These are phyloP conservation scores for Cercospora berteroae DNA, from an alignment of 2,329 filamentous ascomycete genomes.

Conservation along the genomic window DNA sequence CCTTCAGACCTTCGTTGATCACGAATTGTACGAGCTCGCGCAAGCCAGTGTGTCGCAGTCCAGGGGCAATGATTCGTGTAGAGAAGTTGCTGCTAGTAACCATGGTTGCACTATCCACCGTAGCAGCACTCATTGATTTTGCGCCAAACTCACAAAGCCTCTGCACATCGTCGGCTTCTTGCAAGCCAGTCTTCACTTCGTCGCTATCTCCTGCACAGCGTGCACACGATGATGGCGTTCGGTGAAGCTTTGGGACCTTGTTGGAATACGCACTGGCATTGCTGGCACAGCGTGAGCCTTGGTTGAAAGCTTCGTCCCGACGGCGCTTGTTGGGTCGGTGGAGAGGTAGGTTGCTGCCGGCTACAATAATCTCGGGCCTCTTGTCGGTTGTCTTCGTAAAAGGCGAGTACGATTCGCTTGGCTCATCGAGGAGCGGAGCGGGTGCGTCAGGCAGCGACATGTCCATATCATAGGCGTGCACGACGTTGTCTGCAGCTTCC, in stretches of 20 bases:
- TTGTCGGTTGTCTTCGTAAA: conserved; percentile 32
- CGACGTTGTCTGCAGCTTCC: conserved; percentile 72
- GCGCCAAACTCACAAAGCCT: conserved; percentile 17
- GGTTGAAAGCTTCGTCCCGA: conserved; percentile 39
- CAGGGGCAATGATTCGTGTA: conserved; percentile 44
- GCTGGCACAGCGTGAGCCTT: conserved; percentile 22
- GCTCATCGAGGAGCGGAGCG: conserved; percentile 36
- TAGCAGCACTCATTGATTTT: conserved; percentile 15
- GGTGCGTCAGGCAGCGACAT: conserved; percentile 68
- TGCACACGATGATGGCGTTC: conserved; percentile 17
- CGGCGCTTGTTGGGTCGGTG: conserved; percentile 46
- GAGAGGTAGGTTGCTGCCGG: conserved; percentile 43
- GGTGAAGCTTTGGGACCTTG: conserved; percentile 23
- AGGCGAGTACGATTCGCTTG: conserved; percentile 30
- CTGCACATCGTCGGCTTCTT: conserved; percentile 32
- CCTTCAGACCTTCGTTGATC: conserved; percentile 53
- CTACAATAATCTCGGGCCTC: conserved; percentile 46
- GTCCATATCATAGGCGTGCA: conserved; percentile 72
- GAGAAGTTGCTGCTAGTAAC: conserved; percentile 8
- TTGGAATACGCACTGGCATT: conserved; percentile 25
- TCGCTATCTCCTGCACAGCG: conserved; percentile 18
- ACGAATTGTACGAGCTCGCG: conserved; percentile 53
- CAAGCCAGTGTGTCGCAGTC: conserved; percentile 49
- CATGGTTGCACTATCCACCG: conserved; percentile 17
- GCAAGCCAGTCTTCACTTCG: conserved; percentile 30